These are phyloP conservation scores for Hevea brasiliensis DNA, from an alignment of 345 rosid genomes.

Conservation along the genomic window DNA sequence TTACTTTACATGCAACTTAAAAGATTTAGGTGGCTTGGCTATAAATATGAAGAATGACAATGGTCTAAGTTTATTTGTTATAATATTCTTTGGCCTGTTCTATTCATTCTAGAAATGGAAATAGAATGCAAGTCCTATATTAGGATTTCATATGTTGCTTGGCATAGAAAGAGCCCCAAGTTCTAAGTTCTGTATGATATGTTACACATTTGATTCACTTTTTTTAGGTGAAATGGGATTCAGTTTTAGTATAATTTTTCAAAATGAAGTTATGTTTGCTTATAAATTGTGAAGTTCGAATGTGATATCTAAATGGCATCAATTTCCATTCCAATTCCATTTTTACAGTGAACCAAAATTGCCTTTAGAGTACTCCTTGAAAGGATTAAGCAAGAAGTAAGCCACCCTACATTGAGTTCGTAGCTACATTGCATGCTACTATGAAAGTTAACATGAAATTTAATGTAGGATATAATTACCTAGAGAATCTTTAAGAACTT, in stretches of 20 bases:
- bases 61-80: not conserved
- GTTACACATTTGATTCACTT: not conserved
- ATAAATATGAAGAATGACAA: not conserved
- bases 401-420: not conserved
- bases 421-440: not conserved
- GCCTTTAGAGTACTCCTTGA: not conserved
- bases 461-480: constrained; percentile 42
- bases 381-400: not conserved
- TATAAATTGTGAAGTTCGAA: not conserved
- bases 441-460: not conserved
- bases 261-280: not conserved
- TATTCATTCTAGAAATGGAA: not conserved
- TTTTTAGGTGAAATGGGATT: not conserved
- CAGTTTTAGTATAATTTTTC: not conserved
- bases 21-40: no score
- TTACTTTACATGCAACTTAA: no score
- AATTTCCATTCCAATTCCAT: not conserved
- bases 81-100: not conserved
- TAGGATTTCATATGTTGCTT: not conserved
- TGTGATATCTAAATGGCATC: not conserved
- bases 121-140: not conserved
- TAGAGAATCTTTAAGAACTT: constrained; percentile 75
- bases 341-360: not conserved
- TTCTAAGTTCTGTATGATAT: not conserved
- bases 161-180: not conserved